Conservation (phyloP, 2,329 filamentous ascomycete species). For the Metarhizium brunneum region DNA sequence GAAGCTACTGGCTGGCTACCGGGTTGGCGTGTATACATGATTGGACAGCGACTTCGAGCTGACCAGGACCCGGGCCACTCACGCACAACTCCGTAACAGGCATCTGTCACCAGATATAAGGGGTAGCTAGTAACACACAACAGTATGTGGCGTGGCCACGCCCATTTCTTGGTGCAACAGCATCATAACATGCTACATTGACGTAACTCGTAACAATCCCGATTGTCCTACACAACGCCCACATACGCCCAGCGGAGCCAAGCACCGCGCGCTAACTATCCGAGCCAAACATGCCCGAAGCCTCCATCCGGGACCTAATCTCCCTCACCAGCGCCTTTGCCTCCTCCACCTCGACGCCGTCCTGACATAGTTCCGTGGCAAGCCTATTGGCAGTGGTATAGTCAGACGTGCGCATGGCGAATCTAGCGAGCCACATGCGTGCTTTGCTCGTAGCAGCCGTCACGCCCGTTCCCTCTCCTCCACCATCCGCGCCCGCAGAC, state of each 20-base stretch:
- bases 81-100: background rate
- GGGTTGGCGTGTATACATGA: too few species aligned
- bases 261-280: background rate
- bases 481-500: constrained; percentile 13
- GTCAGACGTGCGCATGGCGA: constrained; percentile 67
- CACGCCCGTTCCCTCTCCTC: constrained; percentile 61
- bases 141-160: too few species aligned
- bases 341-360: constrained; percentile 93
- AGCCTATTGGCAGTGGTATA: constrained; percentile 68
- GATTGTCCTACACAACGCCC: background rate
- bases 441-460: constrained; percentile 88
- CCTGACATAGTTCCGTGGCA: constrained; percentile 86
- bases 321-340: constrained; percentile 89
- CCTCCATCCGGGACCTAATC: constrained; percentile 66
- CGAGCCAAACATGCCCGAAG: constrained; percentile 14
- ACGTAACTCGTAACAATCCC: background rate
- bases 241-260: background rate
- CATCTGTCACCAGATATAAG: background rate
- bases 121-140: too few species aligned
- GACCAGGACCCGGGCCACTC: too few species aligned
- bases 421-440: constrained; percentile 83
- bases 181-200: background rate
- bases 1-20: too few species aligned
- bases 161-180: too few species aligned
- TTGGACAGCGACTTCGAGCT: too few species aligned